These are phyloP conservation scores for Pyracantha coccinea DNA, from an alignment of 331 rosid genomes.

Conservation along the genomic window DNA sequence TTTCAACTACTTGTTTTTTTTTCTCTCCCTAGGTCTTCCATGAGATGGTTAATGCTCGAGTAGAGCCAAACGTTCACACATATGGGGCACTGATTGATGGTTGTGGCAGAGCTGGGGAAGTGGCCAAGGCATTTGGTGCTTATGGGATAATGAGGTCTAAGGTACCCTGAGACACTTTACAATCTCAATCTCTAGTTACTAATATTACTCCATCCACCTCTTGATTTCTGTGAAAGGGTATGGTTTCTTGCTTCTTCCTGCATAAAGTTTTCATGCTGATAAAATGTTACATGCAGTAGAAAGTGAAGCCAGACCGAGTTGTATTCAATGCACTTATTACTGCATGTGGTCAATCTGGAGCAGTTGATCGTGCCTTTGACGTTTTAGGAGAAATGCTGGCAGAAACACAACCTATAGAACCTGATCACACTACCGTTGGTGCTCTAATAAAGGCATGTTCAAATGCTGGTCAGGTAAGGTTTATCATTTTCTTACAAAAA, in stretches of 20 bases:
- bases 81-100: slow-evolving; percentile 98
- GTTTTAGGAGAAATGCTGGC: slow-evolving; percentile 87
- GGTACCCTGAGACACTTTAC: slow-evolving; percentile 37
- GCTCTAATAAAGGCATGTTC: slow-evolving; percentile 89
- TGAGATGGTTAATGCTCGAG: slow-evolving; percentile 86
- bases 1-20: slow-evolving; percentile 6
- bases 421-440: slow-evolving; percentile 86
- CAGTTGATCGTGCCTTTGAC: slow-evolving; percentile 97
- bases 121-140: slow-evolving; percentile 98
- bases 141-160: slow-evolving; percentile 98
- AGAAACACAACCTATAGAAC: slow-evolving; percentile 78
- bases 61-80: slow-evolving; percentile 82
- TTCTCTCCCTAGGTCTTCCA: slow-evolving; percentile 59
- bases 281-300: slow-evolving; percentile 88
- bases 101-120: slow-evolving; percentile 95
- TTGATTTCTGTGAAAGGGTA: background rate
- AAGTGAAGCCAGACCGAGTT: slow-evolving; percentile 99
- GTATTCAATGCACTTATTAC: slow-evolving; percentile 98
- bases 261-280: slow-evolving; percentile 41
- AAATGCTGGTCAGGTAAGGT: slow-evolving; percentile 81
- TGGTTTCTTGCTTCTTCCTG: slow-evolving; percentile 7
- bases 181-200: background rate
- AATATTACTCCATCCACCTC: slow-evolving; percentile 3
- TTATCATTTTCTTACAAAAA: slow-evolving; percentile 12
- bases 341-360: slow-evolving; percentile 96